Evolutionary conservation across 2,329 filamentous ascomycete species (phyloP).

Genomic region (Dactylellina drechsleri): DNA sequence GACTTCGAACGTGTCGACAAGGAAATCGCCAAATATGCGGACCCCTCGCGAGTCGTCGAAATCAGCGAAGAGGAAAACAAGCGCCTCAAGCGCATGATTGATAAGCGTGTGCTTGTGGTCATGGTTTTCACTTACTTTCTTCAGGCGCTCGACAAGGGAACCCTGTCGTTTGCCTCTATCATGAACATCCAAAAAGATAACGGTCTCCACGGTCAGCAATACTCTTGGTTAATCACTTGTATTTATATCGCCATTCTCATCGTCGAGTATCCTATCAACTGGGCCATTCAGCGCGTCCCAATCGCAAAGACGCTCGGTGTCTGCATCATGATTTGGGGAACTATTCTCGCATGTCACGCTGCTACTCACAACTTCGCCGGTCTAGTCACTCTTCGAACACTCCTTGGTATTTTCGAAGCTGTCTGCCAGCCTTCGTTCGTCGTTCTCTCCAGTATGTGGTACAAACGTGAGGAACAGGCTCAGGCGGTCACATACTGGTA

Average conservation of each 20-base stretch:
- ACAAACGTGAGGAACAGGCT: constrained; percentile 75
- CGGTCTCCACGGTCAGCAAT: constrained; percentile 61
- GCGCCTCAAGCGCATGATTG: constrained; percentile 73
- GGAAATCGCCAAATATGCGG: constrained; percentile 76
- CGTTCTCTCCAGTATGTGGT: constrained; percentile 76
- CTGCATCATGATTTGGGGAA: constrained; percentile 74
- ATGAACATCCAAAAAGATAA: constrained; percentile 68
- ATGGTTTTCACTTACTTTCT: constrained; percentile 81
- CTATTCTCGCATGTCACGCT: constrained; percentile 70
- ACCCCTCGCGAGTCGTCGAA: constrained; percentile 65
- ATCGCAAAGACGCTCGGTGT: constrained; percentile 74
- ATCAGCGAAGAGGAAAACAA: constrained; percentile 71
- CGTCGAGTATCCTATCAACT: constrained; percentile 78
- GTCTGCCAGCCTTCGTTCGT: constrained; percentile 76
- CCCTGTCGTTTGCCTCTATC: constrained; percentile 71
- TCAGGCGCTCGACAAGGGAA: constrained; percentile 75
- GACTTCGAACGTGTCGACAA: constrained; percentile 73
- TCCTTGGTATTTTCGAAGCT: constrained; percentile 77
- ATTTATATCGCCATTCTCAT: constrained; percentile 77
- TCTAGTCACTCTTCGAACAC: constrained; percentile 70
- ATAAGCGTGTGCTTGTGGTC: constrained; percentile 73
- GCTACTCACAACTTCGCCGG: constrained; percentile 71
- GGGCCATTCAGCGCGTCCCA: constrained; percentile 71
- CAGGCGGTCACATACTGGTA: constrained; percentile 76
- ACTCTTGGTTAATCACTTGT: constrained; percentile 77